Evolutionary conservation across 202 grass and related monocot species (phyloP).

Genomic region (Sporobolus alterniflorus): DNA sequence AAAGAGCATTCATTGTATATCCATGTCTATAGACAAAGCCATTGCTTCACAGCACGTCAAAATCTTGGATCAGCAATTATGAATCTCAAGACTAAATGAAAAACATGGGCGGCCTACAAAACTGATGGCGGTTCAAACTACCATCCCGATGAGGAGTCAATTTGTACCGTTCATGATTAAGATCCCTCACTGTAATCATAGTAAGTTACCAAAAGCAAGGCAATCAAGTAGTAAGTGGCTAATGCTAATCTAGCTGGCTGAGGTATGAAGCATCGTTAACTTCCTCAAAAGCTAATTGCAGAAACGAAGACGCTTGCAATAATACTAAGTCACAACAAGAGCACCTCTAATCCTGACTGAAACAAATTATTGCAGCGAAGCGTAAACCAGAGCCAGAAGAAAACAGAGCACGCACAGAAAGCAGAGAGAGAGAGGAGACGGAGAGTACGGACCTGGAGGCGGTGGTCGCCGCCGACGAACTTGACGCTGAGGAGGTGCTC

Average conservation of each 20-base stretch:
- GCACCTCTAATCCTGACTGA: not conserved
- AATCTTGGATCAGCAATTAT: conserved; percentile 6
- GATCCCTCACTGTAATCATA: not conserved
- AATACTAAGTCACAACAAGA: not conserved
- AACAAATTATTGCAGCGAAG: too few relatives aligned
- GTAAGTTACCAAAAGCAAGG: not conserved
- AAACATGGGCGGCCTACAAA: not conserved
- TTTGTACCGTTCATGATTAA: not conserved
- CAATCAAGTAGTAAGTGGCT: not conserved
- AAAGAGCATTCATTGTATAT: not conserved
- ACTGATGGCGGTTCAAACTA: not conserved
- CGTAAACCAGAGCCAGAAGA: not conserved
- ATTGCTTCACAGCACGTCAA: not conserved
- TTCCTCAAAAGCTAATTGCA: not conserved
- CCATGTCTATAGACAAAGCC: not conserved
- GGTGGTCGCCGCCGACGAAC: conserved; percentile 85
- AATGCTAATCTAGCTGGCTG: not conserved
- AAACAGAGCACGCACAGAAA: not conserved
- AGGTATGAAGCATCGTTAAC: too few relatives aligned
- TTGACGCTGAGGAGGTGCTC: conserved; percentile 84
- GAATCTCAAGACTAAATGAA: not conserved
- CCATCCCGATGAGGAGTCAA: not conserved
- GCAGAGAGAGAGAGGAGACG: not conserved
- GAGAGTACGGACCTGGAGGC: conserved; percentile 61
- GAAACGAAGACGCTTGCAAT: not conserved